Evolutionary conservation across 768 basidiomycete genomes (phyloP), one percentile per base, ranked within the genome.

Genomic region (Hypholoma fasciculare): DNA sequence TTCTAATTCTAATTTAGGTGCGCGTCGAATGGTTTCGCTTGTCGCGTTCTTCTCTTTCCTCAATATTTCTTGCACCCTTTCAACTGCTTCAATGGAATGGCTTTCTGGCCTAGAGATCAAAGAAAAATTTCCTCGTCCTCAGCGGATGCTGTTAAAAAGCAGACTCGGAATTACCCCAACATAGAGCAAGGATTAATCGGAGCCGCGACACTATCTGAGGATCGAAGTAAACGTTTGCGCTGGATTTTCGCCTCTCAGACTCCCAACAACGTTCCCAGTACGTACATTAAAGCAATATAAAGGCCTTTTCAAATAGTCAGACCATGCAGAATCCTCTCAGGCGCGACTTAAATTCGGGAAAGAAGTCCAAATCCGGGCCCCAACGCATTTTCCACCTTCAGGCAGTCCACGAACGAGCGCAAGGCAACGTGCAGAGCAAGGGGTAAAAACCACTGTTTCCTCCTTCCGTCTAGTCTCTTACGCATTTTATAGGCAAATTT

Each of bases 61-160:
- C 44, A 39, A 34, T 9, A 6, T 34, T 34, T 34, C 55, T 49
- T 48, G 16, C 14, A 52, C 54, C 34, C 46, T 36, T 36, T 54
- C 37, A 8, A 30, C 51, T 56, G 61, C 54, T 60, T 67, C 66
- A 66, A 67, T 89, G 87, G 86, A 85, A 90, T 91, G 89, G 85
- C 86, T 71, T 78, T 76, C 71, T 90, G 89, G 88, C 88, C 88
- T 39, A 72, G 77, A 67, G 78, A 82, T 77, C 72, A 78, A 65
- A 75, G 75, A 66, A 69, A 58, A 62, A 38, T 49, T 37, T n/a
- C 60, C 49, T 50, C 64, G 37, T 39, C 52, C 27, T 59, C 43
- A 39, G 13, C 12, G 17, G 58, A 38, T 12, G 14, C 42, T 51
- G 58, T 43, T 55, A 60, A 60, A 55, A 56, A 61, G 56, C 78